Evolutionary conservation across 768 basidiomycete species (phyloP), one percentile per base, ranked within the genome.

Genomic region (Suillus subalutaceus): DNA sequence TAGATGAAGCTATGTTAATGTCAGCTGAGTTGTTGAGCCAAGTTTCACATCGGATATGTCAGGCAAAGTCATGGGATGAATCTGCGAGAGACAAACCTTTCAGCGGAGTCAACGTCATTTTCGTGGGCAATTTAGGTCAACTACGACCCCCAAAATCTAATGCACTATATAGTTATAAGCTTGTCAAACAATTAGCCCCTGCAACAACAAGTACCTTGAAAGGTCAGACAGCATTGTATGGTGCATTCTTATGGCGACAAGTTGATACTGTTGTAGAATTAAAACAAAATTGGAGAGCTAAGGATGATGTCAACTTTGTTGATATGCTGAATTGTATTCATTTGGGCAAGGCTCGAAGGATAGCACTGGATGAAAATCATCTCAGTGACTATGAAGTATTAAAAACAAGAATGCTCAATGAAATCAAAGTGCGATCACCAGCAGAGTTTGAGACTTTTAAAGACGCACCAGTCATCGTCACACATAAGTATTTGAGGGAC

Each of bases 251-350:
- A 8, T 43, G 41, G 41, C 15, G 41, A 2, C 41, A 43, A 6
- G 41, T 43, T 0, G 16, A 43, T 3, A 43, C 41, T 16, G 41
- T 43, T 4, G 41, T 43, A 1, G 41, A 43, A 6, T 43, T 43
- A 5, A 4, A 43, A 0, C 41, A 43, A 18, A 43, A 43, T 18
- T 43, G 41, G 41, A 6, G 41, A 43, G 41, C 41, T 0, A 43
- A 43, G 16, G 16, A 0, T 73, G 71, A 68, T 91, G 2, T 13
- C 0, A 4, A 2, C 4, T 48, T 48, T 48, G 12, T 48, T 0
- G 23, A 10, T 5, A 48, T 48, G 48, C 12, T 48, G 0, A 23
- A 6, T 2, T 10, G n/a, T 5, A 48, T 48, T 2, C n/a, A 12
- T 15, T 4, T 48, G 46, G 46, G 9, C 12, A 40, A 26, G 26